Evolutionary conservation across 129 eudicot species (phyloP).

Genomic region (Tanacetum coccineum): DNA sequence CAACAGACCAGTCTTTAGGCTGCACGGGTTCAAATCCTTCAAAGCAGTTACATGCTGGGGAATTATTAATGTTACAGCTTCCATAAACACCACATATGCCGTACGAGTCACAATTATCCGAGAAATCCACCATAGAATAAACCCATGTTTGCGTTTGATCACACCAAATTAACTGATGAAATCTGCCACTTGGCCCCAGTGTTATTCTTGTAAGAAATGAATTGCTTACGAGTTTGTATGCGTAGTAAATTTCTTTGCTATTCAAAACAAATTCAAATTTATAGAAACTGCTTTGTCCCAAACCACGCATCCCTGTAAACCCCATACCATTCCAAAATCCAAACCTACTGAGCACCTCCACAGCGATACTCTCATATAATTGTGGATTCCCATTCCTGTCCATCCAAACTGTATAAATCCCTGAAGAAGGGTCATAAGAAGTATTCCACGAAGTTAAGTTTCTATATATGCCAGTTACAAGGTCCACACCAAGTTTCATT

Average conservation of each 20-base stretch:
- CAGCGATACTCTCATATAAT: background rate
- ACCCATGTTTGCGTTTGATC: background rate
- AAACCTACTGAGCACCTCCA: background rate
- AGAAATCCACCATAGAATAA: background rate
- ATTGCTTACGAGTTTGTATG: background rate
- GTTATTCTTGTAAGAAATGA: background rate
- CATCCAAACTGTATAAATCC: background rate
- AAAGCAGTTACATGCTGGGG: conserved; percentile 21
- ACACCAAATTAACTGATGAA: conserved; percentile 12
- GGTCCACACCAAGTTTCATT: conserved; percentile 9
- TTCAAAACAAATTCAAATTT: conserved; percentile 1
- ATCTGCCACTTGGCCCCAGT: background rate
- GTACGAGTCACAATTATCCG: conserved; percentile 20
- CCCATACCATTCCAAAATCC: conserved; percentile 43
- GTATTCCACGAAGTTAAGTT: conserved; percentile 21
- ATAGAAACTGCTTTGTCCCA: background rate
- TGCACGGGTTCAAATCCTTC: conserved; percentile 27
- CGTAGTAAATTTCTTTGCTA: conserved; percentile 19
- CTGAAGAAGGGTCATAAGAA: conserved; percentile 27
- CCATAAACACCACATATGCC: conserved; percentile 34
- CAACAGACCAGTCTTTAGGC: conserved; percentile 8
- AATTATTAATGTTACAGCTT: background rate
- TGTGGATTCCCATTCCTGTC: conserved; percentile 22
- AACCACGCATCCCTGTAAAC: conserved; percentile 23
- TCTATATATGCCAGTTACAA: background rate